These are phyloP conservation scores for Saussurea involucrata DNA, from an alignment of 129 eudicot genomes.

Conservation along the genomic window DNA sequence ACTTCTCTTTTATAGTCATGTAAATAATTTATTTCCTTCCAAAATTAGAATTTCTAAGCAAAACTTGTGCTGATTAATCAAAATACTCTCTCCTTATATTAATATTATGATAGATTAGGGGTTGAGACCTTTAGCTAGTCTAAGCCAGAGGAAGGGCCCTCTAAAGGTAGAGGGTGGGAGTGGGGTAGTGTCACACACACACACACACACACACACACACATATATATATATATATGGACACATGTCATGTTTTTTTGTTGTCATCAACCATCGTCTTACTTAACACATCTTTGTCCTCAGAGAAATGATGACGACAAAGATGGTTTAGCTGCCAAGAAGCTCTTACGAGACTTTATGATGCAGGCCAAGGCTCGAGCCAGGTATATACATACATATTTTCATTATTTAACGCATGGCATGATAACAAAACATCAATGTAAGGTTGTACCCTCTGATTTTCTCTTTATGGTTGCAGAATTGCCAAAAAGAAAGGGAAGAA, in stretches of 20 bases:
- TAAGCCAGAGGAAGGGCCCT: too few relatives aligned
- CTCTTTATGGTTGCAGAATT: not conserved
- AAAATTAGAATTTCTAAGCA: too few relatives aligned
- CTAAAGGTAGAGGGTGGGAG: too few relatives aligned
- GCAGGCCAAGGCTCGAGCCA: not conserved
- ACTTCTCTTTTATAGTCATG: too few relatives aligned
- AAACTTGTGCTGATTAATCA: too few relatives aligned
- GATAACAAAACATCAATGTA: not conserved
- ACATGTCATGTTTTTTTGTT: not conserved
- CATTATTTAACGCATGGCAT: not conserved
- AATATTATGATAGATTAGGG: too few relatives aligned
- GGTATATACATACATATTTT: not conserved
- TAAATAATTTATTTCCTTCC: too few relatives aligned
- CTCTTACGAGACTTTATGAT: not conserved
- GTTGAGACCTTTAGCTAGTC: too few relatives aligned
- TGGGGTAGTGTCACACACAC: too few relatives aligned
- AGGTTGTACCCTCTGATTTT: not conserved
- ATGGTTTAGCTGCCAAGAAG: not conserved
- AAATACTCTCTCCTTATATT: too few relatives aligned
- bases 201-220: too few relatives aligned
- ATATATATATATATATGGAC: not conserved
- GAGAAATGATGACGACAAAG: not conserved
- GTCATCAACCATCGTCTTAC: not conserved
- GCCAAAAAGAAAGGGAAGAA: not conserved
- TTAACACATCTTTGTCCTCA: not conserved